These are phyloP conservation scores for Paratinospora sagittata DNA, from an alignment of 164 flowering plant genomes.

Conservation along the genomic window DNA sequence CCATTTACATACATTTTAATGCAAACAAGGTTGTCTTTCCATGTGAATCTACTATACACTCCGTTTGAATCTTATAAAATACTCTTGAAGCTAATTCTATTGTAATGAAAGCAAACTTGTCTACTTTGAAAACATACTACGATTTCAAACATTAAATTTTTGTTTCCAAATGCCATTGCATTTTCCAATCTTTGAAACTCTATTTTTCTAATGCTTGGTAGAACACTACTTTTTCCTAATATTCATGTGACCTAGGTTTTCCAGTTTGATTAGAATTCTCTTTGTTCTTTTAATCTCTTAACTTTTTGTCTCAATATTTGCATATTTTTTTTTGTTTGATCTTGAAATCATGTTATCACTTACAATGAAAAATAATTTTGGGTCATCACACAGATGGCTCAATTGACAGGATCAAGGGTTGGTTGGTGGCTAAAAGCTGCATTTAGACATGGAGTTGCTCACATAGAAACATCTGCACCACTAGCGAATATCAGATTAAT, in stretches of 20 bases:
- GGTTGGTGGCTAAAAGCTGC: background rate
- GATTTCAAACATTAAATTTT: too few relatives aligned
- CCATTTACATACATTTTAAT: background rate
- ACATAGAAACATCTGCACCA: background rate
- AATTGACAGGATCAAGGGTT: background rate
- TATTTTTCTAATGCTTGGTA: too few relatives aligned
- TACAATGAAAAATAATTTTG: background rate
- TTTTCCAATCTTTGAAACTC: too few relatives aligned
- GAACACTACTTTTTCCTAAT: too few relatives aligned
- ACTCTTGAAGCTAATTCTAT: background rate
- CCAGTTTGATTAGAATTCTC: background rate
- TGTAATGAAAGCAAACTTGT: background rate
- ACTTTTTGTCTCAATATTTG: background rate
- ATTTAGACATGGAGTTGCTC: background rate
- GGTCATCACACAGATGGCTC: background rate
- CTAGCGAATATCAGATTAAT: background rate
- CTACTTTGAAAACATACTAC: too few relatives aligned
- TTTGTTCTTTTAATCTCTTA: background rate
- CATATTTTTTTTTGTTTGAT: background rate
- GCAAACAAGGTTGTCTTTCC: background rate
- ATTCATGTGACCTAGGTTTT: background rate
- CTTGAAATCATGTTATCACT: background rate
- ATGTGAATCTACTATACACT: background rate
- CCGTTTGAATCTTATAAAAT: background rate
- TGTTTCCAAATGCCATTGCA: too few relatives aligned